These are phyloP conservation scores for Colletotrichum coccodes DNA, from an alignment of 2,329 filamentous ascomycete genomes.

Conservation along the genomic window DNA sequence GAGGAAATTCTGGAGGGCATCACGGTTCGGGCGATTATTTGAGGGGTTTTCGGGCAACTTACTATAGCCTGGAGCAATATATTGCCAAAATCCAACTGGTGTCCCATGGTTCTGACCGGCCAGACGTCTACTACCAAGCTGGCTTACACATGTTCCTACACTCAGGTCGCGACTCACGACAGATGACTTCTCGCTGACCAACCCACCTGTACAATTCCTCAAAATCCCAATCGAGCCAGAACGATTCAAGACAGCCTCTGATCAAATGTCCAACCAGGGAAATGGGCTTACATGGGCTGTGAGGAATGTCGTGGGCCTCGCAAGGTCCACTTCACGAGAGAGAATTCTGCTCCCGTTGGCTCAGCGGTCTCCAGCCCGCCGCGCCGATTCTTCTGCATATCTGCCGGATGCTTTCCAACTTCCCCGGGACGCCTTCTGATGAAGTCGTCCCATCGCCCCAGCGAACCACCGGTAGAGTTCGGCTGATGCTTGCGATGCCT, in stretches of 20 bases:
- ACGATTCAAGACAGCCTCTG: neutral
- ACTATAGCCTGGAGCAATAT: neutral
- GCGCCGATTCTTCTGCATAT: conserved; percentile 1
- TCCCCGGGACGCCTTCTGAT: neutral
- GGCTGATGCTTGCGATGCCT: neutral
- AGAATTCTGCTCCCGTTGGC: neutral
- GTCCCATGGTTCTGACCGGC: neutral
- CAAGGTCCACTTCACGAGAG: neutral
- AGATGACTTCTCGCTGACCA: neutral
- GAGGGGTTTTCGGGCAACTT: neutral
- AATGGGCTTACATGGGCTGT: neutral
- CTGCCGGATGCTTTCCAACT: conserved; percentile 4
- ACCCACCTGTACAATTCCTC: neutral
- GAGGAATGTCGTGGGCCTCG: conserved; percentile 8
- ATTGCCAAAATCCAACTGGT: neutral
- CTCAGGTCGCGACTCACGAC: neutral
- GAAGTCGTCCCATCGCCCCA: neutral
- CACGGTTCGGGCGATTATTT: neutral
- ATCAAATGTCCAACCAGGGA: neutral
- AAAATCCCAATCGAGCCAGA: neutral
- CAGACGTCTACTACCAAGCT: neutral
- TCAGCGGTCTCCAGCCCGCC: conserved; percentile 17
- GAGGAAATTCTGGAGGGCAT: neutral
- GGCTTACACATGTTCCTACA: neutral
- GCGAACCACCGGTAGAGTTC: neutral